Percentiles rank a stretch among this genome's conserved stretches.
phyloP scores from a whole-genome alignment of 2,329 filamentous ascomycete species.

The Pyrenochaeta sp. region DNA sequence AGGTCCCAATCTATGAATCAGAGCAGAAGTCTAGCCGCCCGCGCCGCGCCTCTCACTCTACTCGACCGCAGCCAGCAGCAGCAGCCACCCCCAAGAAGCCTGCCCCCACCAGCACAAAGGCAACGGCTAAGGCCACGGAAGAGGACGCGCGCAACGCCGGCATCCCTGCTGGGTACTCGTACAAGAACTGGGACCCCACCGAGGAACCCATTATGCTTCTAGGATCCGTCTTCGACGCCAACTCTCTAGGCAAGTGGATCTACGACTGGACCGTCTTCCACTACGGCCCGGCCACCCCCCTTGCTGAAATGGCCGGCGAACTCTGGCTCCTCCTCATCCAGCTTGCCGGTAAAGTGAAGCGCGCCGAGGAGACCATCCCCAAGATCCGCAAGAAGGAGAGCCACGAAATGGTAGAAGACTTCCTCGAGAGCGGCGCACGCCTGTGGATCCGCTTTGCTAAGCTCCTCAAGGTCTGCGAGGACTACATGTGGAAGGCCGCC shows the following conservation, averaged over 20 bases:
- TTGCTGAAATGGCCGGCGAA: constrained; percentile 91
- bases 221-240: constrained; percentile 95
- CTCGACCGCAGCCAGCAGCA: constrained; percentile 49
- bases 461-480: constrained; percentile 89
- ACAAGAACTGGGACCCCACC: constrained; percentile 97
- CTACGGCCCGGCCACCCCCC: constrained; percentile 80
- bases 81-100: constrained; percentile 46
- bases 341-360: constrained; percentile 91
- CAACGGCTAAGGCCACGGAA: constrained; percentile 63
- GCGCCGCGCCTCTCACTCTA: constrained; percentile 64
- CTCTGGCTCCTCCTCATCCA: constrained; percentile 96
- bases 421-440: constrained; percentile 86
- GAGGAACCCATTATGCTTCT: constrained; percentile 94
- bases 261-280: constrained; percentile 99
- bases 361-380: constrained; percentile 79
- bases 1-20: constrained; percentile 58
- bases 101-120: constrained; percentile 46
- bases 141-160: constrained; percentile 70
- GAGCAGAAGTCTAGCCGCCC: constrained; percentile 57
- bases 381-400: constrained; percentile 77
- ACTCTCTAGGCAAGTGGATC: constrained; percentile 98
- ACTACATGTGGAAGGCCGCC: constrained; percentile 91
- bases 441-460: constrained; percentile 85
- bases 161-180: constrained; percentile 89
- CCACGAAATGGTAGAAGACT: constrained; percentile 85